phyloP scores from a whole-genome alignment of 352 stramenopile genomes.

The Phytophthora foliorum region DNA sequence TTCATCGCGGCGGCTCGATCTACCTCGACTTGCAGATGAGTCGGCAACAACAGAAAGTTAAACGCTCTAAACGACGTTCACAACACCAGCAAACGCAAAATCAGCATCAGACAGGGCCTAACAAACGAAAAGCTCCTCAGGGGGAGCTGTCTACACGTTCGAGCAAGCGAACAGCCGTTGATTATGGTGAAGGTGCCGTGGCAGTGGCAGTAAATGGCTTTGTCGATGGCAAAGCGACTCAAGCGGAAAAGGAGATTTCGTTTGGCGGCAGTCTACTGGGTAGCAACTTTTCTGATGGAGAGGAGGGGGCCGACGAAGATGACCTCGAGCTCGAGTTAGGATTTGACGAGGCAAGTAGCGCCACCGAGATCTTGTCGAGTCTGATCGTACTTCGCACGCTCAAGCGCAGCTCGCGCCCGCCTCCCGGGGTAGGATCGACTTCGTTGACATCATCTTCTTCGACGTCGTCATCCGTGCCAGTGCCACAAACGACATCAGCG shows the following conservation, averaged over 20 bases:
- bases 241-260: constrained; percentile 28
- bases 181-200: constrained; percentile 27
- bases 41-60: constrained; percentile 86
- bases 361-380: constrained; percentile 82
- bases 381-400: constrained; percentile 81
- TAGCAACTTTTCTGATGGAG: constrained; percentile 38
- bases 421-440: constrained; percentile 45
- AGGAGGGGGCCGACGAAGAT: constrained; percentile 46
- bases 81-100: constrained; percentile 28
- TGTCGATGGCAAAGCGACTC: constrained; percentile 24
- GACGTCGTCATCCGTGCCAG: constrained; percentile 41
- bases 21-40: constrained; percentile 91
- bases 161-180: constrained; percentile 51
- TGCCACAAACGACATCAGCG: constrained; percentile 38
- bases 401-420: constrained; percentile 63
- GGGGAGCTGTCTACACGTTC: constrained; percentile 42
- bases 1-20: constrained; percentile 86
- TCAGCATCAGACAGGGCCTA: constrained; percentile 22
- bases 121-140: constrained; percentile 61
- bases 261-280: constrained; percentile 51
- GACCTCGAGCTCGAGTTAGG: constrained; percentile 76
- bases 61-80: constrained; percentile 60
- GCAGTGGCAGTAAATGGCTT: constrained; percentile 36
- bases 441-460: constrained; percentile 57
- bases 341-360: constrained; percentile 76